Evolutionary conservation across 2,329 filamentous ascomycete species (phyloP).

Genomic region (Penicillium thymicola): DNA sequence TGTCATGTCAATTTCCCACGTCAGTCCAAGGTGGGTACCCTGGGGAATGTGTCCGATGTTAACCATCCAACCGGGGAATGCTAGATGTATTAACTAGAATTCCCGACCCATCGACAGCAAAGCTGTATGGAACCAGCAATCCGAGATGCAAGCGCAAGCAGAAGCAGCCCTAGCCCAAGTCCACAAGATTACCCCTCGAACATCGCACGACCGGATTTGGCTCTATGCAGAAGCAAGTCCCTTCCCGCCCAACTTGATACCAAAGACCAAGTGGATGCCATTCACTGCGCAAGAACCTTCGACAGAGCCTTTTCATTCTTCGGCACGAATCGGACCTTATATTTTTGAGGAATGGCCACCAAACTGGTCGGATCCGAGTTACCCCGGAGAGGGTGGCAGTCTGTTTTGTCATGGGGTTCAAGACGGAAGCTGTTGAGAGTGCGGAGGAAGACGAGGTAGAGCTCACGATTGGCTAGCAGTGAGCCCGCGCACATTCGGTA

Average conservation of each 20-base stretch:
- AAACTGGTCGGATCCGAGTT: constrained; percentile 61
- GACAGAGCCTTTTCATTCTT: constrained; percentile 48
- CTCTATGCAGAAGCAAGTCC: background rate
- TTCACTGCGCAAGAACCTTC: constrained; percentile 35
- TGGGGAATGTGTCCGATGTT: background rate
- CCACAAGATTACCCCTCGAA: background rate
- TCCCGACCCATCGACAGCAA: background rate
- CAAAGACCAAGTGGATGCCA: background rate
- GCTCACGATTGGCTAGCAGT: constrained; percentile 60
- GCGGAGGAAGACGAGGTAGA: constrained; percentile 63
- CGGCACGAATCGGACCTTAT: constrained; percentile 58
- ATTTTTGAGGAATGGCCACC: constrained; percentile 59
- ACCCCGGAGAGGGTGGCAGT: constrained; percentile 58
- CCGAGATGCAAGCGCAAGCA: background rate
- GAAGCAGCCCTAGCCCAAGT: background rate
- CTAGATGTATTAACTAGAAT: background rate
- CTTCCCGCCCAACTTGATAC: background rate
- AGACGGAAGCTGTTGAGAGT: constrained; percentile 61
- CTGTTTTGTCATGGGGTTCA: constrained; percentile 52
- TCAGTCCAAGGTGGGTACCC: background rate
- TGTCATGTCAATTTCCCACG: background rate
- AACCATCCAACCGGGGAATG: background rate
- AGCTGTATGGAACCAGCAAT: background rate
- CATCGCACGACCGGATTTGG: background rate
- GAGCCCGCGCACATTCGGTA: constrained; percentile 67